These are phyloP conservation scores for Globisporangium barbulae DNA, from an alignment of 352 stramenopile species.

Conservation along the genomic window DNA sequence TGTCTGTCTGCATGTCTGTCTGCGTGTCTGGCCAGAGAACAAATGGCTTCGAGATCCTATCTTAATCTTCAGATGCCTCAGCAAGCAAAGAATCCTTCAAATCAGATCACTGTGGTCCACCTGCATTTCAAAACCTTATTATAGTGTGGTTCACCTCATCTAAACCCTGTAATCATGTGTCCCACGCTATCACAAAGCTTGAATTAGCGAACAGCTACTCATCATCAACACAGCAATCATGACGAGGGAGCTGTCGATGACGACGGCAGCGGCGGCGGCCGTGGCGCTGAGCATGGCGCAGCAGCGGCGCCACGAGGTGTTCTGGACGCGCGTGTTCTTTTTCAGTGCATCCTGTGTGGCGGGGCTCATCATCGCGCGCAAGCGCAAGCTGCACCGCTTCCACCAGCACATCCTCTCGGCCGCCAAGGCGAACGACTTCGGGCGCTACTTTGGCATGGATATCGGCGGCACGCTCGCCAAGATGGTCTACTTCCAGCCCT, in stretches of 20 bases:
- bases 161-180: not conserved
- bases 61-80: too few species aligned
- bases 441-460: conserved; percentile 87
- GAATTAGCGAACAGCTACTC: not conserved
- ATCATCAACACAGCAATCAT: not conserved
- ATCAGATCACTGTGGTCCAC: too few species aligned
- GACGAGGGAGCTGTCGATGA: conserved; percentile 1
- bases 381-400: conserved; percentile 66
- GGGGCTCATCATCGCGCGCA: conserved; percentile 61
- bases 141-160: too few species aligned
- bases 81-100: too few species aligned
- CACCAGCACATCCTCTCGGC: conserved; percentile 65
- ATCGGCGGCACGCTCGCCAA: conserved; percentile 92
- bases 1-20: too few species aligned
- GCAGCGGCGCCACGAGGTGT: conserved; percentile 34
- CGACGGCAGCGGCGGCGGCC: not conserved
- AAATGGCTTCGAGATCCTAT: too few species aligned
- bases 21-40: too few species aligned
- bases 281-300: conserved; percentile 3
- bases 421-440: conserved; percentile 64
- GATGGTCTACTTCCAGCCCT: conserved; percentile 92
- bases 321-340: conserved; percentile 72
- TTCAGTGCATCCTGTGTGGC: conserved; percentile 67
- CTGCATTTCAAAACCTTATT: too few species aligned
- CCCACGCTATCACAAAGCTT: not conserved